phyloP scores from a whole-genome alignment of 2,329 filamentous ascomycete species.

The Ploettnerulaceae sp. region DNA sequence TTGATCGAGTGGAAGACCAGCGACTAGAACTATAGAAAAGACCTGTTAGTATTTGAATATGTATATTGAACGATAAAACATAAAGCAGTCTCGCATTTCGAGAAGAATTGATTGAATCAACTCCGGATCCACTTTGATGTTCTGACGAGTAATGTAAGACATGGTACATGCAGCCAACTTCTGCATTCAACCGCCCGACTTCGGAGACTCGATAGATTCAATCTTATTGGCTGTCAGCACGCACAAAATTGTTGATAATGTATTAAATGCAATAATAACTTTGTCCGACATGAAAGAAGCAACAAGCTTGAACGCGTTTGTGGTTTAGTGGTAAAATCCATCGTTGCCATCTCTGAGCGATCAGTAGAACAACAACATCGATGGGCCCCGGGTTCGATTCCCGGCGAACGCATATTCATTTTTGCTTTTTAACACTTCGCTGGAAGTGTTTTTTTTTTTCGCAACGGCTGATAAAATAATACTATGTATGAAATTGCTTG shows the following conservation, averaged over 20 bases:
- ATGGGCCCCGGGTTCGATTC: conserved; percentile 34
- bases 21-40: conserved; percentile 54
- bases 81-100: no score
- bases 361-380: conserved; percentile 15
- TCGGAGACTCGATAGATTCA: neutral
- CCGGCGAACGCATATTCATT: conserved; percentile 25
- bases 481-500: no score
- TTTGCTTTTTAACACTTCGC: conserved; percentile 13
- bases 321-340: conserved; percentile 32
- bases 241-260: neutral
- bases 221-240: neutral
- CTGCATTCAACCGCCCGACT: neutral
- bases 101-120: no score
- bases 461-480: no score
- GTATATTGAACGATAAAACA: no score
- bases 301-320: conserved; percentile 20
- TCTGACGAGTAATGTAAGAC: neutral
- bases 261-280: no score
- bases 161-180: neutral
- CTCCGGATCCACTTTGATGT: no score
- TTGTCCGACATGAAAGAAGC: no score
- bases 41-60: conserved; percentile 3
- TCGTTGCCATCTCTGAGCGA: conserved; percentile 24
- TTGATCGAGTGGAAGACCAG: conserved; percentile 76
- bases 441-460: conserved; percentile 5